phyloP scores from a whole-genome alignment of 73 alveolate genomes.

The Paramecium caudatum region DNA sequence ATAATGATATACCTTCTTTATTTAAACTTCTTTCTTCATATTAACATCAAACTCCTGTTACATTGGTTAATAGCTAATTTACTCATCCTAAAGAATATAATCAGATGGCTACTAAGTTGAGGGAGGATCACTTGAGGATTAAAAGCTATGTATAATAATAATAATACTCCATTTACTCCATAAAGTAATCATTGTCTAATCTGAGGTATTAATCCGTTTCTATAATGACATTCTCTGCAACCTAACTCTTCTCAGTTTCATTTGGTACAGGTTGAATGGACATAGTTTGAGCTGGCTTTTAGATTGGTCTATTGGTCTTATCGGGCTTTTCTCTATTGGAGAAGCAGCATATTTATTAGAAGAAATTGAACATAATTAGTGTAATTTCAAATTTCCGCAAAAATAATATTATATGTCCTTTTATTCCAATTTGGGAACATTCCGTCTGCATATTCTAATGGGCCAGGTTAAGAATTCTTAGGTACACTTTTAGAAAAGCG shows the following conservation, averaged over 20 bases:
- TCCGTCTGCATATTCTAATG: constrained; percentile 52
- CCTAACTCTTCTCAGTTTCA: background rate
- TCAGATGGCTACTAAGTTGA: constrained; percentile 41
- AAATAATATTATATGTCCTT: constrained; percentile 72
- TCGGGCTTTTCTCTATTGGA: constrained; percentile 56
- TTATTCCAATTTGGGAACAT: constrained; percentile 62
- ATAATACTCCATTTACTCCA: background rate
- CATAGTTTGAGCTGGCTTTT: constrained; percentile 7
- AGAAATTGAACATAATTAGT: constrained; percentile 26
- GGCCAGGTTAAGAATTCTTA: constrained; percentile 38
- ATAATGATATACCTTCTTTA: background rate
- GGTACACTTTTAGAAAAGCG: constrained; percentile 13
- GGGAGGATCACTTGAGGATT: constrained; percentile 20
- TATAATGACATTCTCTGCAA: constrained; percentile 24
- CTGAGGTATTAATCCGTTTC: constrained; percentile 67
- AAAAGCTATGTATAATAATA: background rate
- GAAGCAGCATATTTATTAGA: constrained; percentile 46
- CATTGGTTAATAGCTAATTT: background rate
- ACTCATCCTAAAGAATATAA: background rate
- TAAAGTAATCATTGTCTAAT: constrained; percentile 20
- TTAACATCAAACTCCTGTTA: background rate
- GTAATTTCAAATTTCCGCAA: constrained; percentile 70
- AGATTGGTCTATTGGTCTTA: constrained; percentile 33
- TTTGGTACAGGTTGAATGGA: constrained; percentile 32
- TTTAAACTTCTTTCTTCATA: background rate